phyloP scores from a whole-genome alignment of 768 basidiomycete species.

The Mycena crocata region DNA sequence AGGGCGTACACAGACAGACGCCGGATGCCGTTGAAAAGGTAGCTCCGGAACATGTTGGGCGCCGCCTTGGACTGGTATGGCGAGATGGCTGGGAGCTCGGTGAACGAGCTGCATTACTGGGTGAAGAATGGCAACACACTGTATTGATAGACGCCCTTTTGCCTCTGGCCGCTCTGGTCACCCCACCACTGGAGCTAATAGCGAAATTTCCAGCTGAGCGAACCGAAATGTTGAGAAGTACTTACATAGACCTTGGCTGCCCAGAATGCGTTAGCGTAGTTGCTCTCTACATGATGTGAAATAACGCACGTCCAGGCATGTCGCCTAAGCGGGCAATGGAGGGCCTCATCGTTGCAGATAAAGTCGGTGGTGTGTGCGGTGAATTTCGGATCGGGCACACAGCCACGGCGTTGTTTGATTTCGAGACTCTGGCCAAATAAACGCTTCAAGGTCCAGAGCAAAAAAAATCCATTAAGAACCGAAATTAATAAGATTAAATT shows the following conservation, averaged over 20 bases:
- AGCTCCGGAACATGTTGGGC: constrained; percentile 75
- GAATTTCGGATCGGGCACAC: not conserved
- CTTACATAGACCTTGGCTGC: constrained; percentile 88
- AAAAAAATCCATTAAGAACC: no score
- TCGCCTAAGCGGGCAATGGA: constrained; percentile 70
- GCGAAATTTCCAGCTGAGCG: not conserved
- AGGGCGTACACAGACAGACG: constrained; percentile 79
- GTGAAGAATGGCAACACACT: constrained; percentile 64
- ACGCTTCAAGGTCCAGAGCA: no score
- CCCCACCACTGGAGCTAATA: constrained; percentile 92
- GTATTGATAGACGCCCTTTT: constrained; percentile 84
- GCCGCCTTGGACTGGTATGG: constrained; percentile 83
- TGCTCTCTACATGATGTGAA: constrained; percentile 12
- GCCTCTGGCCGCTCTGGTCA: constrained; percentile 71
- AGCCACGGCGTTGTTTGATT: not conserved
- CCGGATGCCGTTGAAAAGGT: constrained; percentile 89
- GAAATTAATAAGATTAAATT: no score
- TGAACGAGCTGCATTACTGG: constrained; percentile 10
- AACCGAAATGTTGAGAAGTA: constrained; percentile 23
- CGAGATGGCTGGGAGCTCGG: constrained; percentile 70
- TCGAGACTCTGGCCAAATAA: no score
- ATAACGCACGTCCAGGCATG: constrained; percentile 85
- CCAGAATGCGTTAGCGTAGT: not conserved
- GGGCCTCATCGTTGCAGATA: constrained; percentile 65
- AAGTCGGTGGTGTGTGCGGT: not conserved